Evolutionary conservation across 139 green algal species (phyloP).

Genomic region (Nannochloris sp.): DNA sequence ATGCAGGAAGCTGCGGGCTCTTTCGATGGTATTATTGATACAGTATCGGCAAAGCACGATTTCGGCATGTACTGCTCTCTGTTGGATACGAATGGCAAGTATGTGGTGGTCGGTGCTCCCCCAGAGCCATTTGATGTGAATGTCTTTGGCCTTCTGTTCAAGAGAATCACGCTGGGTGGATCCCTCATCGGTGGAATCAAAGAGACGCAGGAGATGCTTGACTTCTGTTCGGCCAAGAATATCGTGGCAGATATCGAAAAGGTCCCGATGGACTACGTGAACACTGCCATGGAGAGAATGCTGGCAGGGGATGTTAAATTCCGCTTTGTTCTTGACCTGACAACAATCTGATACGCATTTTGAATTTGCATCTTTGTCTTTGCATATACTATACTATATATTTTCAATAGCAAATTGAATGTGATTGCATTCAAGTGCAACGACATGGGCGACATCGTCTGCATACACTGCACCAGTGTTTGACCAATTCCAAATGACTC

Average conservation of each 20-base stretch:
- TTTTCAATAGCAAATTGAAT: background rate
- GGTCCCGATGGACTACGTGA: slow-evolving; percentile 34
- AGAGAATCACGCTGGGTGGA: slow-evolving; percentile 28
- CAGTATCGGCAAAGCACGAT: slow-evolving; percentile 60
- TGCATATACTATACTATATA: too few species aligned
- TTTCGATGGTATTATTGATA: slow-evolving; percentile 81
- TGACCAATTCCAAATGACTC: background rate
- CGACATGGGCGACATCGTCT: background rate
- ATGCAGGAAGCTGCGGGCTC: slow-evolving; percentile 38
- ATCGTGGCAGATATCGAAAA: slow-evolving; percentile 38
- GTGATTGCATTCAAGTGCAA: background rate
- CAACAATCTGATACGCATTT: background rate
- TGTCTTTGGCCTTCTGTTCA: slow-evolving; percentile 8
- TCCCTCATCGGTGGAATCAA: slow-evolving; percentile 57
- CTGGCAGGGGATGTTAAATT: slow-evolving; percentile 54
- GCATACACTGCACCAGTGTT: background rate
- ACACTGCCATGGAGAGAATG: slow-evolving; percentile 56
- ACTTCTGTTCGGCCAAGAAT: slow-evolving; percentile 61
- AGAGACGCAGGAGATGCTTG: slow-evolving; percentile 71
- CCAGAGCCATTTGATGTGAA: slow-evolving; percentile 17
- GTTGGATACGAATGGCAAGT: slow-evolving; percentile 32
- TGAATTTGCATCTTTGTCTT: too few species aligned
- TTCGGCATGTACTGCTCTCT: slow-evolving; percentile 31
- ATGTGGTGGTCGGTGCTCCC: slow-evolving; percentile 40
- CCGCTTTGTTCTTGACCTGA: slow-evolving; percentile 54